These are phyloP conservation scores for Leccinum longicurvipes DNA, from an alignment of 768 basidiomycete species.

Conservation along the genomic window DNA sequence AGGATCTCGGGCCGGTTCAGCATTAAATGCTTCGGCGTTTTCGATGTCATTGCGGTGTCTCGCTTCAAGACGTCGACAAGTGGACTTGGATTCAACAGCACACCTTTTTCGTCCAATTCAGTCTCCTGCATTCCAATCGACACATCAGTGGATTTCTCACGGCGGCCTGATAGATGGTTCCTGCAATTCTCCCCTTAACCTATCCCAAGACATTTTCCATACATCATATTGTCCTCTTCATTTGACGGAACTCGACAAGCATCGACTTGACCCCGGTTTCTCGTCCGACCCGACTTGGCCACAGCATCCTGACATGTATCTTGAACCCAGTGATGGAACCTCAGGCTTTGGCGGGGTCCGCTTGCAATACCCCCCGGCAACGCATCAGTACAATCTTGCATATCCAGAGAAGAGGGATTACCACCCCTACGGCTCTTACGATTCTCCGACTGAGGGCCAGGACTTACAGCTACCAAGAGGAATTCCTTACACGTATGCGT, in stretches of 20 bases:
- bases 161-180: constrained; percentile 9
- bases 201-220: constrained; percentile 31
- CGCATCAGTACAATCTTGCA: constrained; percentile 3
- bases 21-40: constrained; percentile 13
- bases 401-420: constrained; percentile 5
- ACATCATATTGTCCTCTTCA: constrained; percentile 26
- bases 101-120: constrained; percentile 9
- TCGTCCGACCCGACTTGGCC: constrained; percentile 20
- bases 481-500: constrained; percentile 2
- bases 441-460: constrained; percentile 11
- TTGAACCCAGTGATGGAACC: constrained; percentile 3
- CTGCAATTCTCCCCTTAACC: constrained; percentile 15
- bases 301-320: constrained; percentile 7
- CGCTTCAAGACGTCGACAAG: constrained; percentile 27
- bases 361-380: constrained; percentile 6
- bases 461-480: constrained; percentile 9
- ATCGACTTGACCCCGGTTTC: not conserved
- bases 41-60: constrained; percentile 34
- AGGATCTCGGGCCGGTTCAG: constrained; percentile 8
- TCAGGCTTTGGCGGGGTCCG: constrained; percentile 10
- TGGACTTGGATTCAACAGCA: constrained; percentile 15
- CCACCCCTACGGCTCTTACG: constrained; percentile 3
- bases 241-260: constrained; percentile 15
- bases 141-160: constrained; percentile 12
- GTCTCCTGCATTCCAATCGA: constrained; percentile 16